Evolutionary conservation across 2,329 filamentous ascomycete species (phyloP).

Genomic region (Beauveria varroae): DNA sequence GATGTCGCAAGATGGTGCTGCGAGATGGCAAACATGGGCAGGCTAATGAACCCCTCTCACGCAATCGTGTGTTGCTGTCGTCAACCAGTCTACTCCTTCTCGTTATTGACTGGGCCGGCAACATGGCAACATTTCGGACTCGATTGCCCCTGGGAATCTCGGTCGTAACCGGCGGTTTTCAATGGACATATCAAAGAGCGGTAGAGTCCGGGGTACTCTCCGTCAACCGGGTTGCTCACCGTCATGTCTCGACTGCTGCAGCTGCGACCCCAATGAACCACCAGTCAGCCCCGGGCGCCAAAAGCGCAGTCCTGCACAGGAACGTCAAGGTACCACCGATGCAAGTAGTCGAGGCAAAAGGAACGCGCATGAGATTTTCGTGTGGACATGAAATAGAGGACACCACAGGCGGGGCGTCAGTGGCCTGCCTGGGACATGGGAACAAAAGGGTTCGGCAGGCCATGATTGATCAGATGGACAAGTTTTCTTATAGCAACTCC

Average conservation of each 20-base stretch:
- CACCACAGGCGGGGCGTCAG: constrained; percentile 4
- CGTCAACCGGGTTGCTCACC: not conserved
- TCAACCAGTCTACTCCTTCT: not conserved
- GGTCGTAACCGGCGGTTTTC: no score
- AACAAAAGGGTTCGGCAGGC: constrained; percentile 28
- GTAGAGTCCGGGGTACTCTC: not conserved
- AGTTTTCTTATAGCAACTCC: constrained; percentile 12
- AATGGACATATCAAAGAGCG: not conserved
- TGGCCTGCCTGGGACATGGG: constrained; percentile 5
- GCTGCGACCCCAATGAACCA: not conserved
- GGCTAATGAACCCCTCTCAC: not conserved
- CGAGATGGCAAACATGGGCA: not conserved
- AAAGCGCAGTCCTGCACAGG: constrained; percentile 4
- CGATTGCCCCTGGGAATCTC: not conserved
- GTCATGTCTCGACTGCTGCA: not conserved
- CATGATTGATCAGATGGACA: constrained; percentile 19
- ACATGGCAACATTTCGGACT: not conserved
- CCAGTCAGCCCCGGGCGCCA: not conserved
- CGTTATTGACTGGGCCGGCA: not conserved
- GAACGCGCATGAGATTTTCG: not conserved
- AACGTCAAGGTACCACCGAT: not conserved
- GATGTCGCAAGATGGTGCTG: constrained; percentile 6
- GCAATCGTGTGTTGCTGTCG: not conserved
- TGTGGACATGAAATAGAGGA: constrained; percentile 4
- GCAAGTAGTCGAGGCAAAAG: constrained; percentile 37